A percentile compares a stretch with the other conserved stretches of the same genome.
Evolutionary conservation across 2,329 filamentous ascomycete genomes (phyloP).

Genomic region (Monilinia polystroma): DNA sequence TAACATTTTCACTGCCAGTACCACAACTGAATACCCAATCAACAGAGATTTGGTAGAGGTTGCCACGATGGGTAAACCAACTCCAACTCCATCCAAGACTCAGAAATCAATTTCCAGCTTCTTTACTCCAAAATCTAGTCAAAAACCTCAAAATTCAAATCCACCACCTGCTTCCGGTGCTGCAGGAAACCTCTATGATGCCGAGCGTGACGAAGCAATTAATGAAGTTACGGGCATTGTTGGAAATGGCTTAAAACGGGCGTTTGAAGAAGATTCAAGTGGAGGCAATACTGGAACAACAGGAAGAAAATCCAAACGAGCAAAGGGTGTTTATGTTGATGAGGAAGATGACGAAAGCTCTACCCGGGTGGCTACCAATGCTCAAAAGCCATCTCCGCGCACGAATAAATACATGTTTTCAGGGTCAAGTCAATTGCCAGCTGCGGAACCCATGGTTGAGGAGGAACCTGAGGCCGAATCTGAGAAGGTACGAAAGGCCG

Average conservation of each 20-base stretch:
- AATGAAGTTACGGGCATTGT: constrained; percentile 23
- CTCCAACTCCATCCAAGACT: constrained; percentile 44
- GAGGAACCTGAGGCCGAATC: constrained; percentile 48
- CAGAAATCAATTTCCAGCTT: constrained; percentile 86
- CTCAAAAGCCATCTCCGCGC: constrained; percentile 43
- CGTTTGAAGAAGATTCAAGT: constrained; percentile 50
- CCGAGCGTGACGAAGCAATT: constrained; percentile 35
- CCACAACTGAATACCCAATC: not conserved
- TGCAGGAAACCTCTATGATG: constrained; percentile 34
- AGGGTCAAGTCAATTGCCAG: constrained; percentile 39
- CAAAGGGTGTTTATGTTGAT: constrained; percentile 41
- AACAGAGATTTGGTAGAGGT: not conserved
- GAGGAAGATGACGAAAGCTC: constrained; percentile 45
- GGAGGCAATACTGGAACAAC: constrained; percentile 45
- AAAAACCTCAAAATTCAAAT: constrained; percentile 34
- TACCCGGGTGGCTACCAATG: constrained; percentile 45
- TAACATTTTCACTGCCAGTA: not conserved
- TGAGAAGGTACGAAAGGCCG: constrained; percentile 61
- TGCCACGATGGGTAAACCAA: constrained; percentile 33
- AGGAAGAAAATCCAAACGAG: constrained; percentile 47
- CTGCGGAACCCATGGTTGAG: constrained; percentile 35
- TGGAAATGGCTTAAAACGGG: constrained; percentile 47
- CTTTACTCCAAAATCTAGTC: constrained; percentile 60
- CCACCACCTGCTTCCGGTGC: constrained; percentile 33
- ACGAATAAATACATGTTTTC: constrained; percentile 55